Evolutionary conservation across 2,329 filamentous ascomycete species (phyloP).

Genomic region (Neonectria neomacrospora): DNA sequence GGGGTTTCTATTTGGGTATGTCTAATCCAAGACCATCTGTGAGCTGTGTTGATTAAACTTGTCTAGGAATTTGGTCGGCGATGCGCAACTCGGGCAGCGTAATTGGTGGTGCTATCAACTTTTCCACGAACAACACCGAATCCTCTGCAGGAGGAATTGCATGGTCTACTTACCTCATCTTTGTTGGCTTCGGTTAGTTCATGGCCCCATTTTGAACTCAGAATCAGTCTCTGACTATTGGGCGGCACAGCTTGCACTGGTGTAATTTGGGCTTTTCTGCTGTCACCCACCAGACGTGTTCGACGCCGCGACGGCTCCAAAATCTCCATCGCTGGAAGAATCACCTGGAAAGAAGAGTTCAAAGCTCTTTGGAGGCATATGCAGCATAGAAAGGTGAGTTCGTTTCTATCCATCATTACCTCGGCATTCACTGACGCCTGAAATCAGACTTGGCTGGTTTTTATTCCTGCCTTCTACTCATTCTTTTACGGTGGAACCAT

Average conservation of each 20-base stretch:
- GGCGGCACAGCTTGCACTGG: slow-evolving; percentile 18
- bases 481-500: slow-evolving; percentile 53
- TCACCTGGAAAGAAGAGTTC: slow-evolving; percentile 23
- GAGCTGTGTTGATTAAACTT: slow-evolving; percentile 22
- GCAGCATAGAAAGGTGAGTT: slow-evolving; percentile 19
- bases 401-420: background rate
- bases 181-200: slow-evolving; percentile 24
- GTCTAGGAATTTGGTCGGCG: slow-evolving; percentile 46
- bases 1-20: slow-evolving; percentile 45
- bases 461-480: slow-evolving; percentile 50
- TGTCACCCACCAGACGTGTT: slow-evolving; percentile 21
- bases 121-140: slow-evolving; percentile 40
- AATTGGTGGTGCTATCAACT: slow-evolving; percentile 50
- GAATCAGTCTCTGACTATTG: background rate
- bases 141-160: slow-evolving; percentile 22
- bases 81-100: slow-evolving; percentile 49
- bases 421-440: background rate
- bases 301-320: slow-evolving; percentile 22
- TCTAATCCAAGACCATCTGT: background rate
- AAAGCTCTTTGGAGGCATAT: slow-evolving; percentile 20
- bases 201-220: background rate
- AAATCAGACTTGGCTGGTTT: slow-evolving; percentile 47
- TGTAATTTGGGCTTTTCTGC: slow-evolving; percentile 23
- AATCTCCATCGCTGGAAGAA: slow-evolving; percentile 10
- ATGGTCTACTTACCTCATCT: slow-evolving; percentile 28